Base-by-base conservation (phyloP, 306 rosid species). In the Dryas alaskensis region DNA sequence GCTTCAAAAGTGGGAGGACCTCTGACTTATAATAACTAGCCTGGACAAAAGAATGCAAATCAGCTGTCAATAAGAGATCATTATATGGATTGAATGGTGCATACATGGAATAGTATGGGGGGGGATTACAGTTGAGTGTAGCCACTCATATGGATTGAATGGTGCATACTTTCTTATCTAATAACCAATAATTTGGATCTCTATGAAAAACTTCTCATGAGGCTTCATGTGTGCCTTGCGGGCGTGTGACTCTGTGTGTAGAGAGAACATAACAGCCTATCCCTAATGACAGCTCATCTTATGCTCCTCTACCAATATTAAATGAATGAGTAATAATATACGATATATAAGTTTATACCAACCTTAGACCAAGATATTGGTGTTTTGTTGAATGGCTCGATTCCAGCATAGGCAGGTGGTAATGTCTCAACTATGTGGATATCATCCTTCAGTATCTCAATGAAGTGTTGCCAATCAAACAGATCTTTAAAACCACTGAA, bases 291-390 rank as follows among this genome's bases (percentile, higher is more conserved):
- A 1, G 75, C 43, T 50, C 27, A 31, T 44, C 13, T 59, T 43
- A 72, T 65, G 51, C 7, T 55, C 52, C 53, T 47, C 52, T 8
- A 47, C 46, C 46, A 48, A 31, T 31, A 31, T 6, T n/a, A 9
- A 74, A 66, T 80, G 52, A 50, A 67, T 11, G 54, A 52, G 43
- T 39, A 47, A 14, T 46, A 64, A 43, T 27, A 59, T 25, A 61
- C 52, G 80, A 61, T 44, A 76, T 48, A 73, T 44, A 64, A 27
- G 65, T 49, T 81, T 57, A 54, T 69, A 5, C 39, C 48, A 53
- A 94, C 99, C 95, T 94, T 89, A 52, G 99, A 94, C 97, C 97
- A 94, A 72, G 97, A 94, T 79, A 94, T 86, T 64, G 91, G 97
- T 76, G 99, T 84, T 82, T 92, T 94, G 66, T 85, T 62, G 84